Percentiles rank a stretch among this genome's conserved stretches.
Conservation (phyloP, 2,329 filamentous ascomycete species). For the Arthrobotrys sinensis region DNA sequence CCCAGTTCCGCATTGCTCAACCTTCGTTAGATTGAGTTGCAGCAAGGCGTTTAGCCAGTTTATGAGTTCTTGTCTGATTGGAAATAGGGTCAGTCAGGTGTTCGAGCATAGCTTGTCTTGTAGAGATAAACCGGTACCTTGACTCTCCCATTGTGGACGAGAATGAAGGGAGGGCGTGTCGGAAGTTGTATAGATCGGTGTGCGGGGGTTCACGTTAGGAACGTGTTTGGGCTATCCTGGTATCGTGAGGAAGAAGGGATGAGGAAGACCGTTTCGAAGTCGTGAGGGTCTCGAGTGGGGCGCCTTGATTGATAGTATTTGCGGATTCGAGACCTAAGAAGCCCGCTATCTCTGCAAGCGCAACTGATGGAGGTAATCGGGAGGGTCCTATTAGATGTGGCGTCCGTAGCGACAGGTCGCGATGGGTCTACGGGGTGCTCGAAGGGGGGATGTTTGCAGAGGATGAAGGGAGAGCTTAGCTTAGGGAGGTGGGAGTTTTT, state of each 20-base stretch:
- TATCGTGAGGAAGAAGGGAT: not conserved
- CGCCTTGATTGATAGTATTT: slow-evolving; percentile 4
- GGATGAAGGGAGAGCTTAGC: not conserved
- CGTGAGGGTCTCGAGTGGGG: slow-evolving; percentile 11
- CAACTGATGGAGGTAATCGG: not conserved
- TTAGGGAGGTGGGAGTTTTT: slow-evolving; percentile 22
- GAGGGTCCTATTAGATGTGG: not conserved
- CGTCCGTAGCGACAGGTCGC: not conserved
- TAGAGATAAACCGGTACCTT: slow-evolving; percentile 18
- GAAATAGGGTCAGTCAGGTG: not conserved
- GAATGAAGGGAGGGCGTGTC: not conserved
- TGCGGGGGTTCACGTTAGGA: not conserved
- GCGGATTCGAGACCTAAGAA: not conserved
- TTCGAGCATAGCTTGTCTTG: not conserved
- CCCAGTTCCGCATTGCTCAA: slow-evolving; percentile 99
- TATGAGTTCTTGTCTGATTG: slow-evolving; percentile 92
- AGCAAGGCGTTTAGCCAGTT: slow-evolving; percentile 98
- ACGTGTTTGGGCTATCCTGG: not conserved
- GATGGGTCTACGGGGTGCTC: not conserved
- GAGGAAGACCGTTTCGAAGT: not conserved
- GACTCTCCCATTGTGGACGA: slow-evolving; percentile 51
- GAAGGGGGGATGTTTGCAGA: not conserved
- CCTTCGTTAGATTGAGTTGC: slow-evolving; percentile 97
- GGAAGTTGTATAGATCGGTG: not conserved
- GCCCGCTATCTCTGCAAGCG: not conserved